These are phyloP conservation scores for Periglandula ipomoeae DNA, from an alignment of 2,329 filamentous ascomycete genomes.

Conservation along the genomic window DNA sequence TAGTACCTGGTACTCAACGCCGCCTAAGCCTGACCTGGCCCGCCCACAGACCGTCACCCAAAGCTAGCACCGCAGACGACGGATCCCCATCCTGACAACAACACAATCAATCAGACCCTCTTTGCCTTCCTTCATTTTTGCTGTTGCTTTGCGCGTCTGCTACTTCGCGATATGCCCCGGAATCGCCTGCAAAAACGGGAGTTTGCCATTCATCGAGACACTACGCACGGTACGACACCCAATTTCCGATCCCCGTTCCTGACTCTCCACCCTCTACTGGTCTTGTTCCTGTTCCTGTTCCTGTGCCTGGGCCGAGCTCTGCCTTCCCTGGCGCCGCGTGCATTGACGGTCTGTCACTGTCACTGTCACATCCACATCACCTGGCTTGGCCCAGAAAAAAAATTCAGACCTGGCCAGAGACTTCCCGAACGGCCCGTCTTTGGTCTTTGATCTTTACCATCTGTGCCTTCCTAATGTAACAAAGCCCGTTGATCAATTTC, in stretches of 20 bases:
- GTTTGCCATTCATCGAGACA: constrained; percentile 27
- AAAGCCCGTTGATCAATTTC: neutral
- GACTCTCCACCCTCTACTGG: neutral
- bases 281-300: neutral
- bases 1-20: neutral
- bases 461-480: neutral
- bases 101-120: neutral
- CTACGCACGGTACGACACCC: constrained; percentile 4
- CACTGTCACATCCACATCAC: constrained; percentile 12
- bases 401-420: neutral
- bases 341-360: constrained; percentile 1
- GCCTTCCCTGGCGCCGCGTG: neutral
- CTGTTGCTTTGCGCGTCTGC: neutral
- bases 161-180: constrained; percentile 18
- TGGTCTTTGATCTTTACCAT: neutral
- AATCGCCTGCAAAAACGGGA: constrained; percentile 23
- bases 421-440: neutral
- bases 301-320: neutral
- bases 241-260: neutral
- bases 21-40: neutral
- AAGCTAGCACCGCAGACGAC: neutral
- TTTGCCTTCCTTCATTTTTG: neutral
- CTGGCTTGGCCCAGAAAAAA: constrained; percentile 5
- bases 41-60: neutral
- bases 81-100: neutral